A percentile compares a stretch with the other conserved stretches of the same genome.
Conservation (phyloP, 192 early-diverging fungal species). For the Coemansia sp. region DNA sequence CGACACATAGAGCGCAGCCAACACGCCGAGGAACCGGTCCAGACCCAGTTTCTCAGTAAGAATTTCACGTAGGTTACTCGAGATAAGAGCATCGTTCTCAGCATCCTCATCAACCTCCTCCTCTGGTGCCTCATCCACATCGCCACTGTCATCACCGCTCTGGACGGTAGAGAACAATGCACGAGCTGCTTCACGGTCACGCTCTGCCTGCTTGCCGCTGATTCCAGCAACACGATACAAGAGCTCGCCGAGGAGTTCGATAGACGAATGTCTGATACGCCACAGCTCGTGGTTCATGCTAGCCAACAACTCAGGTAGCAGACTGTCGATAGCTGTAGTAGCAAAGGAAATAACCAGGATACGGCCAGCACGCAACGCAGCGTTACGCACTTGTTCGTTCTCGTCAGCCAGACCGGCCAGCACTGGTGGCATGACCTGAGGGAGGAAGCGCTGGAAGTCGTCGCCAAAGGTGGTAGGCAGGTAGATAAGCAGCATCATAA, state of each 20-base stretch:
- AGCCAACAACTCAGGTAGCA: slow-evolving; percentile 88
- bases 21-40: slow-evolving; percentile 80
- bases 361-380: slow-evolving; percentile 88
- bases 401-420: slow-evolving; percentile 94
- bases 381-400: slow-evolving; percentile 88
- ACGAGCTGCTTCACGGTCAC: slow-evolving; percentile 48
- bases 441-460: slow-evolving; percentile 89
- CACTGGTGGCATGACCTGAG: slow-evolving; percentile 84
- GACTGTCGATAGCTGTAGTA: slow-evolving; percentile 78
- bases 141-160: slow-evolving; percentile 49
- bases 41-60: slow-evolving; percentile 81
- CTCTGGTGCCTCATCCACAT: slow-evolving; percentile 23
- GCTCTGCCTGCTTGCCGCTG: slow-evolving; percentile 62
- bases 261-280: slow-evolving; percentile 93
- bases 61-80: slow-evolving; percentile 46
- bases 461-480: slow-evolving; percentile 93
- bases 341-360: slow-evolving; percentile 94
- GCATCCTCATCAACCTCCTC: slow-evolving; percentile 26
- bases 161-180: slow-evolving; percentile 50
- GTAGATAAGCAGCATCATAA: slow-evolving; percentile 93
- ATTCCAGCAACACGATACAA: slow-evolving; percentile 91
- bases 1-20: slow-evolving; percentile 92
- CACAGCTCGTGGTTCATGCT: slow-evolving; percentile 92
- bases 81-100: slow-evolving; percentile 35
- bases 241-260: slow-evolving; percentile 94